Evolutionary conservation across 2,329 filamentous ascomycete species (phyloP), one percentile per base, ranked within the genome.

Genomic region (Calycina herbarum): DNA sequence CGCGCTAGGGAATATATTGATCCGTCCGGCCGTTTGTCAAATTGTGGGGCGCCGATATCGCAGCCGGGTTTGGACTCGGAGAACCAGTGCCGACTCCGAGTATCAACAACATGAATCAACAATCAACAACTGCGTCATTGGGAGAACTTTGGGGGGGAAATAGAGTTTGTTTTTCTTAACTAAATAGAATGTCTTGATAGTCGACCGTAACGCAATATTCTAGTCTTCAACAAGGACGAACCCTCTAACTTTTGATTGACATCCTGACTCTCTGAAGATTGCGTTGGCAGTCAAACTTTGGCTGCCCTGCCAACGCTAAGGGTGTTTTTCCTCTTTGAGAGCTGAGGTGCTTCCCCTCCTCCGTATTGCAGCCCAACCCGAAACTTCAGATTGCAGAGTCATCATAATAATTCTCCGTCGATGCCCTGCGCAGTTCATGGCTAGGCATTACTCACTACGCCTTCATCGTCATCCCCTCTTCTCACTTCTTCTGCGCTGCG

Each of bases 401-500:
- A 29, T 57, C 56, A 57, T 57, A 29, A 31, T 57, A 57, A 57
- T 57, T 64, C 59, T 68, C 42, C 59, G 27, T 57, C 27, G 48
- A 54, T 54, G 20, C 48, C 20, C n/a, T 54, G 48, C 27, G 48
- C 48, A 54, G 48, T 54, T 24, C 48, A 24, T 54, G 48, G 48
- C n/a, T 54, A 64, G 20, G 20, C 57, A 69, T 67, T 67, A 62
- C 64, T 69, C 66, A 59, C 61, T 67, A 59, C 48, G 56, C 62
- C 60, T 57, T 54, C 61, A 59, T 67, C 65, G 42, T 67, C 61
- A 64, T 68, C 38, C 29, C 42, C 60, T 31, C n/a, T 57, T 35
- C 31, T 33, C 31, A 35, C 31, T 35, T 57, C 31, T 58, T 54
- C 57, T 42, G 71, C 71, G 68, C 70, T 70, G 70, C 61, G 71